Evolutionary conservation across 2,329 filamentous ascomycete genomes (phyloP).

Genomic region (Domatiomyces catenatus): DNA sequence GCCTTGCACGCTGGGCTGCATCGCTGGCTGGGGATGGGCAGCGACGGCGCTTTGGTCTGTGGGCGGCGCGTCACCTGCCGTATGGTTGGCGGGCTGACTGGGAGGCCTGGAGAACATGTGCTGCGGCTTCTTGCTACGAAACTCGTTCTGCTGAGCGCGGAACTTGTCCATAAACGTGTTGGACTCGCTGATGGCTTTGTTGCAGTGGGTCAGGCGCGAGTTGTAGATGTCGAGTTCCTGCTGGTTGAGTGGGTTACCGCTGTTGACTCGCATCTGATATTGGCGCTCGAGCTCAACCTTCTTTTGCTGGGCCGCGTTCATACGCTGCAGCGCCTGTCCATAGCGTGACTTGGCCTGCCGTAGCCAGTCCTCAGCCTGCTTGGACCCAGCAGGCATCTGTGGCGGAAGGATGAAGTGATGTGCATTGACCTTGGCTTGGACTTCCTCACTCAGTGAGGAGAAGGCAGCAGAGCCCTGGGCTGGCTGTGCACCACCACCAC

Average conservation of each 20-base stretch:
- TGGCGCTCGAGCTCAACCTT: constrained; percentile 28
- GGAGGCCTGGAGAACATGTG: constrained; percentile 15
- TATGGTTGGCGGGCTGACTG: constrained; percentile 7
- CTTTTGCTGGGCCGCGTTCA: constrained; percentile 31
- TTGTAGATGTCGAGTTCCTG: constrained; percentile 31
- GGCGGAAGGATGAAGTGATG: constrained; percentile 32
- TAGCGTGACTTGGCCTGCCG: constrained; percentile 32
- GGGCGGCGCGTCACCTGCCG: constrained; percentile 4
- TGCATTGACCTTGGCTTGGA: constrained; percentile 31
- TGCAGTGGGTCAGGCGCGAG: constrained; percentile 15
- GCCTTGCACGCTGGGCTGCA: constrained; percentile 12
- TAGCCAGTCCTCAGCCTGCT: constrained; percentile 31
- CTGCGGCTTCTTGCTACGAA: constrained; percentile 21
- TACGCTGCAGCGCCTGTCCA: constrained; percentile 33
- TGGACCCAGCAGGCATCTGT: constrained; percentile 25
- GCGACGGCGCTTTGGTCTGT: constrained; percentile 7
- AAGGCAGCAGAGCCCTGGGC: constrained; percentile 24
- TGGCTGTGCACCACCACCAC: constrained; percentile 11
- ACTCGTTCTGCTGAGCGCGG: constrained; percentile 33
- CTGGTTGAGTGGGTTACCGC: constrained; percentile 24
- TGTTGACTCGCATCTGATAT: constrained; percentile 24
- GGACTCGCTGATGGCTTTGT: constrained; percentile 23
- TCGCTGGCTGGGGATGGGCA: constrained; percentile 3
- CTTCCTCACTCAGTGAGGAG: constrained; percentile 29
- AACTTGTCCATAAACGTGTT: constrained; percentile 33